Percentiles rank a stretch among this genome's conserved stretches.
These are phyloP conservation scores for Eucalyptus melliodora DNA, from an alignment of 345 rosid genomes.

Conservation along the genomic window DNA sequence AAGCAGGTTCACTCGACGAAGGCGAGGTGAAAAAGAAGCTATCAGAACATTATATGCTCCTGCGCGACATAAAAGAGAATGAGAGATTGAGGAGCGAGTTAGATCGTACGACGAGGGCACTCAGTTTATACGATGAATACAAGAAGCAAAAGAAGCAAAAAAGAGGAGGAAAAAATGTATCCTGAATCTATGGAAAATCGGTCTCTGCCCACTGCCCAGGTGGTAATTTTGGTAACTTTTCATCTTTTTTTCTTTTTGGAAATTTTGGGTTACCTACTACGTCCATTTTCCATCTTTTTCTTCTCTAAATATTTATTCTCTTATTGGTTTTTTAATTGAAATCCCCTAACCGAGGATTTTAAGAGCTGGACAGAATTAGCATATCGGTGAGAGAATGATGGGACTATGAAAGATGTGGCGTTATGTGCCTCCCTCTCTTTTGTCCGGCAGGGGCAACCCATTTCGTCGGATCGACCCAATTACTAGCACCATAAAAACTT, in stretches of 20 bases:
- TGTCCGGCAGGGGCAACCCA: neutral
- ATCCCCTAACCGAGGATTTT: neutral
- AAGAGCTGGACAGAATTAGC: neutral
- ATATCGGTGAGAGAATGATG: neutral
- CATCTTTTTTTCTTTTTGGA: neutral
- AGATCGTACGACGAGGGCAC: conserved; percentile 10
- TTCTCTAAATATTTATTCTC: neutral
- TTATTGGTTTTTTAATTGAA: neutral
- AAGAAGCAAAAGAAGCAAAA: conserved; percentile 30
- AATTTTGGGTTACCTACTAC: neutral
- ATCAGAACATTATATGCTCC: conserved; percentile 34
- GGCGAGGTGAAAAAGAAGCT: conserved; percentile 41
- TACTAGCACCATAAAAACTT: neutral
- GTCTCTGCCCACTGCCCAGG: neutral
- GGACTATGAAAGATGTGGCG: neutral
- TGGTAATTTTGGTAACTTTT: neutral
- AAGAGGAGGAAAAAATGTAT: neutral
- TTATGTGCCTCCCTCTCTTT: neutral
- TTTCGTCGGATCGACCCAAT: neutral
- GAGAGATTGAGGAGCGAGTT: conserved; percentile 39
- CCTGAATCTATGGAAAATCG: neutral
- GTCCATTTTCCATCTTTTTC: neutral
- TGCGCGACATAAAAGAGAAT: conserved; percentile 41
- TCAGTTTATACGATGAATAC: conserved; percentile 35
- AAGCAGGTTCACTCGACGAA: conserved; percentile 9